Evolutionary conservation across 2,329 filamentous ascomycete genomes (phyloP), one percentile per base, ranked within the genome.

Genomic region (Hirsutella rhossiliensis): DNA sequence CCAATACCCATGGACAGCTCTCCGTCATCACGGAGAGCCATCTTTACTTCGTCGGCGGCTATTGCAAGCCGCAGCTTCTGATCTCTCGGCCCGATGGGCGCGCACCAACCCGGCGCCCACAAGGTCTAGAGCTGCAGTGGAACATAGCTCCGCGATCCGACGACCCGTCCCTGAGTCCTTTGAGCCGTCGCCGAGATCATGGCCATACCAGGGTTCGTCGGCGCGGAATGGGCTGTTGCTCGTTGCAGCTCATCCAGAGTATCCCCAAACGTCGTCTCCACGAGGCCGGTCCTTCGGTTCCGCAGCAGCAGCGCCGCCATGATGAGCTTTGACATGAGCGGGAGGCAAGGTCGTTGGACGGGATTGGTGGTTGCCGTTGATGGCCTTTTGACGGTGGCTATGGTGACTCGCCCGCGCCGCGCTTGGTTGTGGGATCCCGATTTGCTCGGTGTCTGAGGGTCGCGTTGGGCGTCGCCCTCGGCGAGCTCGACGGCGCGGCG

Each of bases 311-410:
- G 69, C 7, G 88, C 87, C 2, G 87, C 82, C 43, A 98, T 78
- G 52, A 97, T 80, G 31, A 97, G 70, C 58, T 96, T 96, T 12
- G 83, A 81, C 23, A 82, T 76, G 37, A 96, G 73, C 0, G 92
- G 87, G 19, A 97, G 75, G 17, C 80, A 31, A 98, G 75, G 88
- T 59, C 92, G 87, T 59, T 96, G 90, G 46, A 96, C 70, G 2
- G 92, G 92, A 45, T 87, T 95, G 4, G 85, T 88, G 1, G 90
- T 97, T 5, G 90, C 89, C 92, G 55, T 85, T 86, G 62, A 98
- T 97, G 31, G 92, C 92, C 57, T 81, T 62, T 94, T 94, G 61
- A 97, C 84, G 4, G 87, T 96, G 43, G 84, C 80, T 56, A 97
- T 96, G 1, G 88, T 96, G 36, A 98, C 92, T 42, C 82, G 76